Percentiles rank a stretch among this genome's conserved stretches.
These are phyloP conservation scores for Madurella fahalii DNA, from an alignment of 2,329 filamentous ascomycete genomes.

Conservation along the genomic window DNA sequence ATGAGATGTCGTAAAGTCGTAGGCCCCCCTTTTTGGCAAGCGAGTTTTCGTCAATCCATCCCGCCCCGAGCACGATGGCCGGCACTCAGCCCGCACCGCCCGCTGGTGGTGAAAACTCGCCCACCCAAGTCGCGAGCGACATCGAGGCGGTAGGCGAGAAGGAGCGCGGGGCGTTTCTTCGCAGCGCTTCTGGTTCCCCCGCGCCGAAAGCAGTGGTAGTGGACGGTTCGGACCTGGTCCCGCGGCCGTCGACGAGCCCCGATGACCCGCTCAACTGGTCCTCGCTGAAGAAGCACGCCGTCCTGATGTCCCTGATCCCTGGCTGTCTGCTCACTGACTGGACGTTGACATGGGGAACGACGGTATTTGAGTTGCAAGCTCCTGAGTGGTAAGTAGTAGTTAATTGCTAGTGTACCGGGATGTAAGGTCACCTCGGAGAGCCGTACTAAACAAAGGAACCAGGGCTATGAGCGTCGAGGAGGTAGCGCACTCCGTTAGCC, in stretches of 20 bases:
- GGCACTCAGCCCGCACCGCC: neutral
- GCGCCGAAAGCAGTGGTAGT: neutral
- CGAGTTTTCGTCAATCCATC: too few relatives aligned
- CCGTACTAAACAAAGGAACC: neutral
- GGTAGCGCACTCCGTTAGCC: slow-evolving; percentile 16
- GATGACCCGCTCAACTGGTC: slow-evolving; percentile 24
- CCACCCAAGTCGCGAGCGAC: neutral
- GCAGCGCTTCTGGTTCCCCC: neutral
- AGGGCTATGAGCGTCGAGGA: slow-evolving; percentile 10
- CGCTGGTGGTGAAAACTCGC: neutral
- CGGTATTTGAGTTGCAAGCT: slow-evolving; percentile 16
- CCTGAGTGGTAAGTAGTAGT: slow-evolving; percentile 14
- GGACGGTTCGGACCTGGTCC: neutral
- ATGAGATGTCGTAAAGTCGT: neutral
- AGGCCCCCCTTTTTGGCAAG: neutral
- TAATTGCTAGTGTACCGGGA: too few relatives aligned
- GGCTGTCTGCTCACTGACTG: slow-evolving; percentile 20
- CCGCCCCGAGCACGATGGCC: neutral
- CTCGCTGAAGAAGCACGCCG: slow-evolving; percentile 18
- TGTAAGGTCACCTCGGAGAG: too few relatives aligned
- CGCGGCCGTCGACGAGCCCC: slow-evolving; percentile 15
- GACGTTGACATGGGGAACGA: slow-evolving; percentile 18
- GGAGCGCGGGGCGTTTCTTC: neutral
- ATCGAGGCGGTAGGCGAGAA: neutral
- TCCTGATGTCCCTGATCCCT: slow-evolving; percentile 18